Evolutionary conservation across 768 basidiomycete genomes (phyloP), one percentile per base, ranked within the genome.

Genomic region (Trametes villosa): DNA sequence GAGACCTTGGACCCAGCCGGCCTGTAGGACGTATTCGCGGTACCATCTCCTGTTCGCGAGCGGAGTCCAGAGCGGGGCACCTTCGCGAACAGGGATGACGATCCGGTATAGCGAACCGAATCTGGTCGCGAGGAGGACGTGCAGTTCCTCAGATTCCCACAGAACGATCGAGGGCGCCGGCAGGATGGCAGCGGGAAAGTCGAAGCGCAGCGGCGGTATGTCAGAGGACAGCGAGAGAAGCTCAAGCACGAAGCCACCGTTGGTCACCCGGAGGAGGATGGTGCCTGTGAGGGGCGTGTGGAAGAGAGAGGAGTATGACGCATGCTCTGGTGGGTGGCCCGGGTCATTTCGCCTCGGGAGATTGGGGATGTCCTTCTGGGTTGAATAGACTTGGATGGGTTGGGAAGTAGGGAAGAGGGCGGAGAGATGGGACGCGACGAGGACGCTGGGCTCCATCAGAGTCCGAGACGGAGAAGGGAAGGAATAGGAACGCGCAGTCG

Each of bases 81-180:
- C 79, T 51, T 76, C 76, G 53, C 79, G 77, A 18, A 87, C 66
- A 8, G 92, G 87, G 49, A 96, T 75, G 1, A 87, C 79, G 27
- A 94, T 64, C 42, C 89, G 85, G 72, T 87, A 91, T 17, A 96
- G 77, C 9, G 90, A 91, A 2, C 89, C 91, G 12, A 80, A 76
- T 48, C 77, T 72, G 0, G 91, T 89, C 26, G 89, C 80, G 0
- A 83, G 86, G 29, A 94, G 69, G n/a, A 96, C 72, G 68, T 92
- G 89, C 11, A 95, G 72, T 65, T 86, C 82, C 33, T 74, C 68
- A 15, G 73, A 67, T 5, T 73, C 68, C 53, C 73, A 79, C 18
- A 86, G 70, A 67, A 89, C 83, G 51, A 94, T 69, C 22, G 86
- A 81, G 3, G 93, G 92, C 48, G 81, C 76, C 13, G 87, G 79